Evolutionary conservation across 2,329 filamentous ascomycete genomes (phyloP), one percentile per base, ranked within the genome.

Genomic region (Sclerotinia subarctica): DNA sequence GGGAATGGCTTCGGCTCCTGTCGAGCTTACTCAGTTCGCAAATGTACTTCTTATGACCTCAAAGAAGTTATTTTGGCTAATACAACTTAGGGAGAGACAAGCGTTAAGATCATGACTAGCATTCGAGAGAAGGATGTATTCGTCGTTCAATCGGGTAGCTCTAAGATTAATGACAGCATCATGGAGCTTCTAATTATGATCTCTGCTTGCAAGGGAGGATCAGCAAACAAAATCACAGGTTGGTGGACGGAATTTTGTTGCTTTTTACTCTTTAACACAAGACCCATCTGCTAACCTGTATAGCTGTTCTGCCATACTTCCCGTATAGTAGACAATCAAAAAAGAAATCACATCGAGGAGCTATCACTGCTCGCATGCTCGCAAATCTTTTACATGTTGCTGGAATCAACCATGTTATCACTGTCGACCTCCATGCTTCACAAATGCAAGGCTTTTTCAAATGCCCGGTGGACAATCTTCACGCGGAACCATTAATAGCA

Each of bases 181-280:
- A 97, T 99, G 93, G 95, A 99, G 84, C 86, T 99, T 78, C 86
- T 99, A 78, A 98, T 99, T 80, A 96, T 99, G 92, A 97, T 98
- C 76, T 95, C 92, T 73, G 95, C 95, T 74, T 99, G 95, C 86
- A 98, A 97, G 81, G 94, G 95, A 77, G 95, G 94, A 73, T 98
- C 95, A 66, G 92, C 95, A 71, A 97, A 94, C 83, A 96, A 95
- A 76, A 91, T 98, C 78, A 98, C 94, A 75, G 94, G 94, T 97
- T 84, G 74, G 86, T 49, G 15, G 47, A 66, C 24, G 19, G n/a
- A 63, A 44, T 53, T 44, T 17, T 7, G 8, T 62, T 38, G 35
- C 1, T 13, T 21, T 19, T 38, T 15, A 26, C 13, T 13, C 17
- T 15, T 38, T 15, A 29, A 29, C 52, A 46, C n/a, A 47, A 42